Evolutionary conservation across 495 filamentous ascomycete species (phyloP), one percentile per base, ranked within the genome.

Genomic region (Aspergillus sclerotioniger): DNA sequence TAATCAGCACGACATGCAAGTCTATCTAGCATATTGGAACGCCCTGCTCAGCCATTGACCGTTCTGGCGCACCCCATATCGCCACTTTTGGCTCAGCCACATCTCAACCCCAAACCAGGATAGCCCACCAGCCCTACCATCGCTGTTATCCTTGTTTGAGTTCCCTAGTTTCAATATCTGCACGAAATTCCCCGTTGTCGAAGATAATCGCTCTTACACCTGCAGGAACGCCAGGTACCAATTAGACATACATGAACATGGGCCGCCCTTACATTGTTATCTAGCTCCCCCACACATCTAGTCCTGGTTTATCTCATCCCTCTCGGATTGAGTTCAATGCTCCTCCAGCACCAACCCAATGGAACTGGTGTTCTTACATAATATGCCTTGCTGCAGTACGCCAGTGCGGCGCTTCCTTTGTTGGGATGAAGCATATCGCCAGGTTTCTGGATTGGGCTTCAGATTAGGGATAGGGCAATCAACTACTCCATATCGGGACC

Each of bases 241-340:
- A 41, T 41, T 41, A 41, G 37, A 41, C 37, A 41, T 41, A 41
- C 37, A 41, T 41, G 37, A 41, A 41, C 37, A 41, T 41, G 37
- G 12, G 37, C 13, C 37, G 37, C 37, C 37, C 37, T 41, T 41
- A 13, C 37, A 41, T 41, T 41, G n/a, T 15, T 37, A 37, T 37
- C 33, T 37, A 15, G 5, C 37, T n/a, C 37, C 37, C 37, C 8
- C 37, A 41, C 33, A 37, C 33, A 37, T 37, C 3, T 3, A 37
- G 8, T 4, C 13, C 33, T 37, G 9, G 9, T 10, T 37, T 15
- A 9, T 15, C 13, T 15, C 7, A 37, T 37, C 33, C 33, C 33
- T 37, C 33, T 10, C 33, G 9, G 2, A 35, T 13, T 35, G 2
- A 10, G 9, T 25, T 25, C 25, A 25, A 25, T 25, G 25, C 5